These are phyloP conservation scores for Caloboletus firmus DNA, from an alignment of 1,284 basidiomycete species.

Conservation along the genomic window DNA sequence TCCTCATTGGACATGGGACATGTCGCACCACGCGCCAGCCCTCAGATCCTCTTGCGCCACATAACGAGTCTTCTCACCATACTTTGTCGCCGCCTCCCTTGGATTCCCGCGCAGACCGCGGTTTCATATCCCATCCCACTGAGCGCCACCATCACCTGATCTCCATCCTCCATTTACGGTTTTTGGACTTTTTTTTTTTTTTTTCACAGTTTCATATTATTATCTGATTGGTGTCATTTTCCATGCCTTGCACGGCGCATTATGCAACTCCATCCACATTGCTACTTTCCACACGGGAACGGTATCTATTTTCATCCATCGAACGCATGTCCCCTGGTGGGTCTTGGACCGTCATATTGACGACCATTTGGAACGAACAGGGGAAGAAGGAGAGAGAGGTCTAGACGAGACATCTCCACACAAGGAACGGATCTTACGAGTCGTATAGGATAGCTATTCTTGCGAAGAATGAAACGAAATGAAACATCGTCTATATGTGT, in stretches of 20 bases:
- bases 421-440: slow-evolving; percentile 25
- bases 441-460: slow-evolving; percentile 23
- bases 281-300: slow-evolving; percentile 25
- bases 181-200: slow-evolving; percentile 9
- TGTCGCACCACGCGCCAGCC: slow-evolving; percentile 24
- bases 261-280: slow-evolving; percentile 34
- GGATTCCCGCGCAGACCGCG: slow-evolving; percentile 26
- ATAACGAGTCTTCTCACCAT: slow-evolving; percentile 15
- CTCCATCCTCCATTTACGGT: slow-evolving; percentile 4
- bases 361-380: slow-evolving; percentile 12
- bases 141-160: slow-evolving; percentile 7
- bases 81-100: slow-evolving; percentile 16
- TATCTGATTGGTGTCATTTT: slow-evolving; percentile 27
- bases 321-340: slow-evolving; percentile 28
- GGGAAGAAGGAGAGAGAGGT: slow-evolving; percentile 10
- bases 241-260: slow-evolving; percentile 22
- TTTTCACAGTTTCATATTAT: slow-evolving; percentile 30
- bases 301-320: slow-evolving; percentile 37
- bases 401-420: slow-evolving; percentile 17
- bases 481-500: slow-evolving; percentile 15
- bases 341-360: slow-evolving; percentile 14
- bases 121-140: slow-evolving; percentile 3
- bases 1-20: slow-evolving; percentile 21
- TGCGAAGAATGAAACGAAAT: slow-evolving; percentile 30
- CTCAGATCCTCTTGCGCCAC: slow-evolving; percentile 25